A percentile compares a stretch with the other conserved stretches of the same genome.
These are phyloP conservation scores for Cyclotella sp. DNA, from an alignment of 108 stramenopile genomes.

Conservation along the genomic window DNA sequence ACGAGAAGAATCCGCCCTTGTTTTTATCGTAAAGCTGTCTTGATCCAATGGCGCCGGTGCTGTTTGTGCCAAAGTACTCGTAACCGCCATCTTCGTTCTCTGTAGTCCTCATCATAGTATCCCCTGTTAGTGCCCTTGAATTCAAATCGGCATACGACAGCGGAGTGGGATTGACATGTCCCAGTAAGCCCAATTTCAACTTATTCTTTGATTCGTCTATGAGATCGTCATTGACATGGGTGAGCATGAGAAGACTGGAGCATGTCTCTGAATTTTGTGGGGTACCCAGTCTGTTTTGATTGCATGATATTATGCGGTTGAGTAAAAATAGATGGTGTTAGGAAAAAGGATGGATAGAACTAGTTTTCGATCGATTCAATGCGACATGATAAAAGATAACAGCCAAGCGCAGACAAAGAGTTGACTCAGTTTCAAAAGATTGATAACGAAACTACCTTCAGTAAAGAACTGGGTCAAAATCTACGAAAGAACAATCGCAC, in stretches of 20 bases:
- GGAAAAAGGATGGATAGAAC: too few relatives aligned
- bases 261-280: constrained; percentile 42
- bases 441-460: too few relatives aligned
- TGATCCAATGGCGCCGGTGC: neutral
- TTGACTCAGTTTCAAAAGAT: too few relatives aligned
- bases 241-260: constrained; percentile 24
- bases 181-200: constrained; percentile 43
- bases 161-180: constrained; percentile 48
- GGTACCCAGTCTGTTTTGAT: constrained; percentile 33
- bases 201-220: constrained; percentile 19
- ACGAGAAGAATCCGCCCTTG: constrained; percentile 42
- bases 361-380: too few relatives aligned
- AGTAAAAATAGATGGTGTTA: too few relatives aligned
- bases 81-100: neutral
- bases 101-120: neutral
- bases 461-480: too few relatives aligned
- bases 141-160: constrained; percentile 27
- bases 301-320: neutral
- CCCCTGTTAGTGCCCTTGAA: neutral
- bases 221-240: constrained; percentile 33
- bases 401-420: too few relatives aligned
- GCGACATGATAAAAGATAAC: too few relatives aligned
- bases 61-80: neutral
- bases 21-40: constrained; percentile 16
- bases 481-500: too few relatives aligned